Conservation (phyloP, 2,329 filamentous ascomycete species). For the Diaporthe vaccinii region DNA sequence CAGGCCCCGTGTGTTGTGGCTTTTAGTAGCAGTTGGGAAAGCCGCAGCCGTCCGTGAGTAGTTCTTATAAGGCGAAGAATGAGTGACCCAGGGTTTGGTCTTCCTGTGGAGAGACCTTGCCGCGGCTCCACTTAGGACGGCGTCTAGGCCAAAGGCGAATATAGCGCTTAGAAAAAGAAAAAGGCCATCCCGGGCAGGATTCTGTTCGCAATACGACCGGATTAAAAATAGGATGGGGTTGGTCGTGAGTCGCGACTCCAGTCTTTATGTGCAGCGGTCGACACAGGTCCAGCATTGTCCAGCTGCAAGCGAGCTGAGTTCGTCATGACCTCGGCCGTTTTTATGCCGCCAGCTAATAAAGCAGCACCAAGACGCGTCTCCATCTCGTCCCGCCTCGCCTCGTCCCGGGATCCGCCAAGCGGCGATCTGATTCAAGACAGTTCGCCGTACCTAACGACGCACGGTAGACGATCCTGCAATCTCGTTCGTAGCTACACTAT, state of each 20-base stretch:
- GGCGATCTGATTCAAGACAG: background rate
- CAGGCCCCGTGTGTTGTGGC: background rate
- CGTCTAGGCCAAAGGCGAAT: constrained; percentile 15
- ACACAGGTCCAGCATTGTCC: background rate
- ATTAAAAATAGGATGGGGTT: background rate
- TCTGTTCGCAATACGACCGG: background rate
- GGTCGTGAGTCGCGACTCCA: background rate
- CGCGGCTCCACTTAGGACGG: constrained; percentile 20
- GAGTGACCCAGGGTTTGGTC: background rate
- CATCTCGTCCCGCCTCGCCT: constrained; percentile 24
- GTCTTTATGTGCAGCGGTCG: background rate
- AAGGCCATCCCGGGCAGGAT: background rate
- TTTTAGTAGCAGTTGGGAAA: background rate
- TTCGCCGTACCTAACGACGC: background rate
- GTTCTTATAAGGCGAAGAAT: background rate
- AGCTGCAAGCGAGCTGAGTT: background rate
- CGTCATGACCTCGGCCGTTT: background rate
- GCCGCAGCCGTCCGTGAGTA: background rate
- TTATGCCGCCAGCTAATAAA: background rate
- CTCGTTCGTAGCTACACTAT: background rate
- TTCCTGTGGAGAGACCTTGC: constrained; percentile 1
- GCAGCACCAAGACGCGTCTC: background rate
- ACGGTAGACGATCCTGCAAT: constrained; percentile 8
- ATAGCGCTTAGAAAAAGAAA: background rate
- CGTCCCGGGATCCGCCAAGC: constrained; percentile 7